Evolutionary conservation across 208 protist genomes (phyloP), one percentile per base, ranked within the genome.

Genomic region (Acanthamoeba triangularis): DNA sequence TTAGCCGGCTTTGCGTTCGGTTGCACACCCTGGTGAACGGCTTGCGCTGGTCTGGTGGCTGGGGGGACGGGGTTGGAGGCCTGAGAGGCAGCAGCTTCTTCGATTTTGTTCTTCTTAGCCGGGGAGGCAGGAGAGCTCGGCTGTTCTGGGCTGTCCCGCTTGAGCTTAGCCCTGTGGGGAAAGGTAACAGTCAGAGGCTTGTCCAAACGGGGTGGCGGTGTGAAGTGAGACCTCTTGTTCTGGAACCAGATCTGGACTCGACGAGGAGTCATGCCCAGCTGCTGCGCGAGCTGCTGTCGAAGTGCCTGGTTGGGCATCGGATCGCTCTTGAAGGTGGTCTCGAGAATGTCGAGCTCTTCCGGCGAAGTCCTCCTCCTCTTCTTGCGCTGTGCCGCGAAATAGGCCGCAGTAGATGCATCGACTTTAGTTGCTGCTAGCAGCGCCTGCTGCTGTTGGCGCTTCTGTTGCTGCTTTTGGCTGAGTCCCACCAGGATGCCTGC

Each of bases 231-330:
- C 85, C 96, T 67, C 33, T 96, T 97, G 84, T 97, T 97, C 69
- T 97, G 96, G 95, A 97, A 97, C 96, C 96, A 97, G 33, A 97
- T 96, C 94, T 97, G 96, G 10, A 97, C 95, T 65, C 96, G 28
- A 49, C 96, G 74, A 0, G 56, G 72, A 0, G 95, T 96, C 96
- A 97, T 97, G 20, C 94, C 96, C n/a, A 97, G 85, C 69, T 96
- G 96, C 18, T 95, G 88, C 35, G 96, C 96, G 3, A 97, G 52
- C 69, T 94, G 74, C 30, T 85, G 49, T 25, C 96, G 61, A 37
- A 96, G 87, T 28, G 95, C 90, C 69, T 96, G 96, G 5, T 76
- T 94, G 16, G 96, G 96, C 94, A 96, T 95, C 47, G 90, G 95
- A 63, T 97, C 91, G 3, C 85, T 78, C 61, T 97, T 93, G 52